A percentile compares a stretch with the other conserved stretches of the same genome.
These are phyloP conservation scores for Salvia hispanica DNA, from an alignment of 257 asterid genomes.

Conservation along the genomic window DNA sequence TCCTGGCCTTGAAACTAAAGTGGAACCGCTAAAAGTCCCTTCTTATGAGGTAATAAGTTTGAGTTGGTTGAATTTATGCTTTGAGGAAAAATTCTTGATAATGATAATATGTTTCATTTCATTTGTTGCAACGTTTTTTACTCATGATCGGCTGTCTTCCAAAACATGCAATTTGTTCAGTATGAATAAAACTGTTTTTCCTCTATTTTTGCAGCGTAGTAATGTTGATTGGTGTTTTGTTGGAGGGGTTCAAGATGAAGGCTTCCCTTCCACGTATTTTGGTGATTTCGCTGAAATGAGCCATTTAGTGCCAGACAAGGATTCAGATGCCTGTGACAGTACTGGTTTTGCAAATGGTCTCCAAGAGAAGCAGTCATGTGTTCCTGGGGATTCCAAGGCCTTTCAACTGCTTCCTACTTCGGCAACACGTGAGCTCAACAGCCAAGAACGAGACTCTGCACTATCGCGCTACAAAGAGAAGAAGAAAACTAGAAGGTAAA, in stretches of 20 bases:
- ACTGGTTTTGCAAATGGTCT: slow-evolving; percentile 38
- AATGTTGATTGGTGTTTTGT: slow-evolving; percentile 42
- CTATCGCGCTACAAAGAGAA: slow-evolving; percentile 88
- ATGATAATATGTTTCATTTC: neutral
- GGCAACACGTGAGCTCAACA: slow-evolving; percentile 62
- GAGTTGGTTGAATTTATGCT: too few relatives aligned
- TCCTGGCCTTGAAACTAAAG: slow-evolving; percentile 32
- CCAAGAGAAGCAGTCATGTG: slow-evolving; percentile 48
- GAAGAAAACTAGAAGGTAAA: slow-evolving; percentile 84
- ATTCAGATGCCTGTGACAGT: slow-evolving; percentile 52
- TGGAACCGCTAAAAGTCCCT: slow-evolving; percentile 43
- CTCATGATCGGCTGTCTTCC: neutral
- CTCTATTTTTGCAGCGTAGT: slow-evolving; percentile 45
- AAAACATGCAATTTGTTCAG: neutral
- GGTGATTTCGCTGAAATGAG: slow-evolving; percentile 47
- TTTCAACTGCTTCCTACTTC: slow-evolving; percentile 42
- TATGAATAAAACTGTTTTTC: slow-evolving; percentile 15
- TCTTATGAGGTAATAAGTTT: slow-evolving; percentile 51
- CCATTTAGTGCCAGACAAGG: slow-evolving; percentile 68
- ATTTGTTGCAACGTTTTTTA: neutral
- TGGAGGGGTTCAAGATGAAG: slow-evolving; percentile 48
- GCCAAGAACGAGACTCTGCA: slow-evolving; percentile 81
- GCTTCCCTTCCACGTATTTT: slow-evolving; percentile 44
- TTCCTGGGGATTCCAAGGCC: slow-evolving; percentile 39
- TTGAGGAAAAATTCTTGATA: neutral